Conservation (phyloP, 2,329 filamentous ascomycete genomes). For the Curvularia spicifera region DNA sequence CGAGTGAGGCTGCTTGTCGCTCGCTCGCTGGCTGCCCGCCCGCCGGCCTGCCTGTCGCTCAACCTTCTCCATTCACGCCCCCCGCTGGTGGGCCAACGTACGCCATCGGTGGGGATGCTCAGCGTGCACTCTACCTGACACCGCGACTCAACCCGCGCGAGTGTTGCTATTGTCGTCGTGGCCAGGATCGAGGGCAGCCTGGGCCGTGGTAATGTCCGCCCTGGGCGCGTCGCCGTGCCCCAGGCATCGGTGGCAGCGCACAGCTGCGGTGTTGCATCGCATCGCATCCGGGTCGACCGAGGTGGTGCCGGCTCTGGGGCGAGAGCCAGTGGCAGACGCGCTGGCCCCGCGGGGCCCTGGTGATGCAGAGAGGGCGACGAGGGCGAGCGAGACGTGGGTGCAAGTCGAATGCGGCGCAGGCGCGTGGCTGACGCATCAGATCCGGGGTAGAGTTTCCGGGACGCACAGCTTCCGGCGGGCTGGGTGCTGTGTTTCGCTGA, state of each 20-base stretch:
- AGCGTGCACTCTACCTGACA: slow-evolving; percentile 28
- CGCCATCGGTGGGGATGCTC: slow-evolving; percentile 17
- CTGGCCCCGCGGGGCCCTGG: slow-evolving; percentile 7
- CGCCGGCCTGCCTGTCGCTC: not conserved
- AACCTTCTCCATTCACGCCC: slow-evolving; percentile 16
- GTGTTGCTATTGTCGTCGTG: slow-evolving; percentile 1
- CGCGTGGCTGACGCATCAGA: slow-evolving; percentile 27
- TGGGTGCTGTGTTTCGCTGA: slow-evolving; percentile 22
- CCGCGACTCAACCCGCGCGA: slow-evolving; percentile 3
- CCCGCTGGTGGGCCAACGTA: slow-evolving; percentile 10
- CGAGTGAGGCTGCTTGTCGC: slow-evolving; percentile 9
- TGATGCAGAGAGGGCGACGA: no score
- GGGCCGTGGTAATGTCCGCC: slow-evolving; percentile 1
- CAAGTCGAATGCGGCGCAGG: slow-evolving; percentile 13
- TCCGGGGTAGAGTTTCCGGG: slow-evolving; percentile 30
- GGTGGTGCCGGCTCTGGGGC: not conserved
- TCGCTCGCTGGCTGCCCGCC: no score
- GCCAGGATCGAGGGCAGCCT: no score
- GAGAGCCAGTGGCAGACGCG: not conserved
- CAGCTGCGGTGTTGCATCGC: not conserved
- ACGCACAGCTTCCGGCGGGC: slow-evolving; percentile 24
- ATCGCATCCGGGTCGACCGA: slow-evolving; percentile 16
- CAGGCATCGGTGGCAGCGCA: not conserved
- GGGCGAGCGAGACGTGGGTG: no score
- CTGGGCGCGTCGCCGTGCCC: not conserved